Evolutionary conservation across 129 eudicot species (phyloP).

Genomic region (Tanacetum coccineum): DNA sequence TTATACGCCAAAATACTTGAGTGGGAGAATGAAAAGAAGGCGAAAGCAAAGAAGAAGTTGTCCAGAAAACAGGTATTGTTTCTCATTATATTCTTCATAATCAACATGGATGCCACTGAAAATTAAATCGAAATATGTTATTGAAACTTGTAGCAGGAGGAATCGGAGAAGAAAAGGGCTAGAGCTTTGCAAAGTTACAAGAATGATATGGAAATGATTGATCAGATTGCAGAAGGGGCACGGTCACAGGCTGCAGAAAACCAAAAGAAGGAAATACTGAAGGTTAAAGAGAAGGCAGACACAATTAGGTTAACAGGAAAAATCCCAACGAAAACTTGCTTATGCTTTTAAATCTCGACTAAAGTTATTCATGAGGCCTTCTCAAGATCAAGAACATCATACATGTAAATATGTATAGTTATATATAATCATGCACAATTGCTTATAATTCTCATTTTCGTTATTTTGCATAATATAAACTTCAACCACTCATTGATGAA

Average conservation of each 20-base stretch:
- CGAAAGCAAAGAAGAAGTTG: constrained; percentile 55
- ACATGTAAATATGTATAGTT: constrained; percentile 1
- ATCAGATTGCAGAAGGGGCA: constrained; percentile 68
- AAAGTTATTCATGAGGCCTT: neutral
- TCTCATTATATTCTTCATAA: neutral
- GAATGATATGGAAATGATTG: constrained; percentile 44
- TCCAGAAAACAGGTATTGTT: constrained; percentile 49
- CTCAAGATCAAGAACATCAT: constrained; percentile 15
- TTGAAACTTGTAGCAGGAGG: constrained; percentile 44
- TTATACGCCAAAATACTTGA: constrained; percentile 52
- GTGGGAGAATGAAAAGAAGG: constrained; percentile 86
- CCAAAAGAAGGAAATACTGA: constrained; percentile 50
- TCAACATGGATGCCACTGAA: neutral
- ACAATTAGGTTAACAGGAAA: constrained; percentile 68
- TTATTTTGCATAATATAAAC: neutral
- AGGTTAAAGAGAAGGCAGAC: constrained; percentile 72
- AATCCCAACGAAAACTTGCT: constrained; percentile 57
- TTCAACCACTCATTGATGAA: too few species aligned
- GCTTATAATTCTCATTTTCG: neutral
- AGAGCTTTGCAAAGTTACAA: constrained; percentile 46
- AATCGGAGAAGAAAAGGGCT: constrained; percentile 49
- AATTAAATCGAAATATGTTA: constrained; percentile 10
- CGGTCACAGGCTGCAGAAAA: constrained; percentile 61
- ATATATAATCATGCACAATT: neutral
- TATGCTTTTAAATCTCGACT: constrained; percentile 47